A percentile compares a stretch with the other conserved stretches of the same genome.
Conservation (phyloP, 108 stramenopile genomes). For the Poteriospumella lacustris region DNA sequence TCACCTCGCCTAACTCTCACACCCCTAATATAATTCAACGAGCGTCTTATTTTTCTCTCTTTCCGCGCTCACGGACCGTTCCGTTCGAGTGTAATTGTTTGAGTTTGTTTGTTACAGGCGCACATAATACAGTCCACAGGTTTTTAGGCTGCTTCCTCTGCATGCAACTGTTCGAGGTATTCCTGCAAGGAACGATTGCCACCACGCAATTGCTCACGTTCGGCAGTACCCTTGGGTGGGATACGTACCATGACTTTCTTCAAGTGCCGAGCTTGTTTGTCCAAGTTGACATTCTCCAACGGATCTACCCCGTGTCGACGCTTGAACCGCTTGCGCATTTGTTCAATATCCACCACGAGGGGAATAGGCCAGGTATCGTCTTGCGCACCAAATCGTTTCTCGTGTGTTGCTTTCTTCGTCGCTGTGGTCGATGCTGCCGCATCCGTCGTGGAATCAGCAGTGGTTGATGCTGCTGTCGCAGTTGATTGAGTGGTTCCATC, state of each 20-base stretch:
- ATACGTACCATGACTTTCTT: neutral
- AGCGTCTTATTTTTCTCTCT: too few relatives aligned
- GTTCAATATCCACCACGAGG: too few relatives aligned
- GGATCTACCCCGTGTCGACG: neutral
- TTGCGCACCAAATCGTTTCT: neutral
- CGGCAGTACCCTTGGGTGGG: neutral
- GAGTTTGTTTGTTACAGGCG: too few relatives aligned
- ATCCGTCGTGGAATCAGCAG: neutral
- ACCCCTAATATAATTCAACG: too few relatives aligned
- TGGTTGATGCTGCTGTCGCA: neutral
- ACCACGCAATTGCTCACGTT: neutral
- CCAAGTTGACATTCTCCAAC: too few relatives aligned
- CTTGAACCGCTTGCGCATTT: neutral
- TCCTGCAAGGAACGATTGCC: neutral
- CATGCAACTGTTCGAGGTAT: neutral
- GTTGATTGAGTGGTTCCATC: neutral
- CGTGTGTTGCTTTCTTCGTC: neutral
- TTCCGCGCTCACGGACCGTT: too few relatives aligned
- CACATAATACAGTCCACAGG: too few relatives aligned
- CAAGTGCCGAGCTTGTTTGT: neutral
- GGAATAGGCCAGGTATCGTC: too few relatives aligned
- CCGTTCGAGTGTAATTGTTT: too few relatives aligned
- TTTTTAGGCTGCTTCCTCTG: too few relatives aligned
- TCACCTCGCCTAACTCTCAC: too few relatives aligned
- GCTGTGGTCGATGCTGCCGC: neutral